phyloP scores from a whole-genome alignment of 495 filamentous ascomycete genomes.

The Geopyxis carbonaria region DNA sequence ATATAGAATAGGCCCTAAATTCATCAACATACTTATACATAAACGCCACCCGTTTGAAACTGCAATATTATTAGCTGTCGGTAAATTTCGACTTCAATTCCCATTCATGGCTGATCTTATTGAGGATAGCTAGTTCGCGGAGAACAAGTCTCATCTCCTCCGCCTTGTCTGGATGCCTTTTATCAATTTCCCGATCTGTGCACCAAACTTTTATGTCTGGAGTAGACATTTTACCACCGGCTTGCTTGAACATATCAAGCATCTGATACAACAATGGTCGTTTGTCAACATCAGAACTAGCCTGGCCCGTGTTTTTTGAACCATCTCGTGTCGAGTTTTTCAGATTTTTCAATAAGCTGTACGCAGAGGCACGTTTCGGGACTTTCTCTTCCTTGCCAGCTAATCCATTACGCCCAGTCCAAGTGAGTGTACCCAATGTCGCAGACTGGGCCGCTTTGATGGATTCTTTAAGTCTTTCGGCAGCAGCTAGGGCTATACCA shows the following conservation, averaged over 20 bases:
- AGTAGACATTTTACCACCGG: conserved; percentile 4
- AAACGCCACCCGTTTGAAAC: not conserved
- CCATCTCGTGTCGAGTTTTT: conserved; percentile 27
- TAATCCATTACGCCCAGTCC: conserved; percentile 71
- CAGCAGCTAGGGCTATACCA: conserved; percentile 59
- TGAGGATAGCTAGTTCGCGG: conserved; percentile 15
- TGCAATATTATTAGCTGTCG: too few relatives aligned
- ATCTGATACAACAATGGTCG: not conserved
- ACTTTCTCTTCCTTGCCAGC: conserved; percentile 36
- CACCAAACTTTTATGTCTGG: conserved; percentile 13
- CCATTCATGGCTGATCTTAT: conserved; percentile 11
- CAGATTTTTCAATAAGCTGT: conserved; percentile 6
- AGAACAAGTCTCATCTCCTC: conserved; percentile 16
- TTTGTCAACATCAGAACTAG: conserved; percentile 21
- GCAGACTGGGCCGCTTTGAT: conserved; percentile 51
- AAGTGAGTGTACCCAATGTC: conserved; percentile 74
- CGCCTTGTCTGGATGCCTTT: conserved; percentile 7
- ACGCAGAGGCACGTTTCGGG: conserved; percentile 6
- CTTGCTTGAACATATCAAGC: not conserved
- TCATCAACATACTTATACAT: too few relatives aligned
- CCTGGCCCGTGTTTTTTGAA: conserved; percentile 23
- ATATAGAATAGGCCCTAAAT: too few relatives aligned
- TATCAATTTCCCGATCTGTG: conserved; percentile 11
- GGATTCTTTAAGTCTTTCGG: conserved; percentile 52
- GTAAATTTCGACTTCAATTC: conserved; percentile 9